Evolutionary conservation across 495 filamentous ascomycete genomes (phyloP).

Genomic region (Cetradonia linearis): DNA sequence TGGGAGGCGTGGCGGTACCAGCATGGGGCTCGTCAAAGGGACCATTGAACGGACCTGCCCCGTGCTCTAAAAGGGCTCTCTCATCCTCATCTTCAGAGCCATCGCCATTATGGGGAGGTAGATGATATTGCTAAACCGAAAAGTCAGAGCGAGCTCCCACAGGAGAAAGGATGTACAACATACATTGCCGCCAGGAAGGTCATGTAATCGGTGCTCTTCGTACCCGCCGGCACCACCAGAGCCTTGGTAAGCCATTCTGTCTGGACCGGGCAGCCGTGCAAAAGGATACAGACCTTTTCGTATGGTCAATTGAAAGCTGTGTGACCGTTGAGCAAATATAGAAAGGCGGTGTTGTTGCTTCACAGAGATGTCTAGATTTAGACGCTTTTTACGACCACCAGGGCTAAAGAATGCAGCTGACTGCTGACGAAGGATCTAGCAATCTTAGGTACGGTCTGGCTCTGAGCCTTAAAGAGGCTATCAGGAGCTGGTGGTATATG

Average conservation of each 20-base stretch:
- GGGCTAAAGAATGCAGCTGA: slow-evolving; percentile 6
- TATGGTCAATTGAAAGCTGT: background rate
- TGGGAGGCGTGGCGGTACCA: slow-evolving; percentile 41
- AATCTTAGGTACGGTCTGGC: background rate
- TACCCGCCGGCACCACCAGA: slow-evolving; percentile 31
- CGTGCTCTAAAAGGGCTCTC: slow-evolving; percentile 59
- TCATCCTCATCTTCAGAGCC: slow-evolving; percentile 70
- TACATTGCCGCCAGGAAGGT: slow-evolving; percentile 55
- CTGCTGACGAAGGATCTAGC: background rate
- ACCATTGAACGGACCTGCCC: slow-evolving; percentile 47
- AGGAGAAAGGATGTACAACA: slow-evolving; percentile 25
- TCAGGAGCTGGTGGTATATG: background rate
- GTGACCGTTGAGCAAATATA: background rate
- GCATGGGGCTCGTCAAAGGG: slow-evolving; percentile 67
- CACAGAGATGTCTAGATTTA: background rate
- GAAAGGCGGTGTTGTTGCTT: background rate
- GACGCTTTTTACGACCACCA: slow-evolving; percentile 6
- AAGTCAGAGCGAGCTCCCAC: slow-evolving; percentile 12
- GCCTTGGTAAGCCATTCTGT: slow-evolving; percentile 46
- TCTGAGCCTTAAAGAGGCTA: background rate
- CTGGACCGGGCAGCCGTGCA: slow-evolving; percentile 16
- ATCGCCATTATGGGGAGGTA: slow-evolving; percentile 40
- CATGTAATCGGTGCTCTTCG: slow-evolving; percentile 55
- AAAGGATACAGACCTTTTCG: background rate
- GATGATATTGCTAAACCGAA: slow-evolving; percentile 38